Evolutionary conservation across 805 yeast species (phyloP), one percentile per base, ranked within the genome.

Genomic region (Myxozyma neotropica): DNA sequence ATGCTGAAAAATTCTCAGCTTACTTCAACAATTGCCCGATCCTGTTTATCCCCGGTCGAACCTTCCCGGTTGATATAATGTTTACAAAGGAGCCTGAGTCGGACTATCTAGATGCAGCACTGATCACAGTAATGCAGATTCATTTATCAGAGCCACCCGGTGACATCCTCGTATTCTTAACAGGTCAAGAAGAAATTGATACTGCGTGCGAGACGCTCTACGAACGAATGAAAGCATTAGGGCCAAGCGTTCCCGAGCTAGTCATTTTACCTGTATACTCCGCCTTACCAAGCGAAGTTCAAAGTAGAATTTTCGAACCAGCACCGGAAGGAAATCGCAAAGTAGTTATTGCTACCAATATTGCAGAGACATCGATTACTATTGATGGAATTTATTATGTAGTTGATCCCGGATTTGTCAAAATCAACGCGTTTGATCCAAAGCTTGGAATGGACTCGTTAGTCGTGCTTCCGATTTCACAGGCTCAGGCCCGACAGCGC

Each of bases 141-240:
- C 98, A 94, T 70, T 77, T 77, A 31, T 80, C 88, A 0, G 87
- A 86, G 58, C 77, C 78, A 0, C 75, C 81, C 1, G 96, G 97
- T 2, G 99, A 94, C 71, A 88, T 93, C 15, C 75, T 94, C 29
- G 95, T 93, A 1, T 93, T 93, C 72, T 74, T 93, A 51, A 94
- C 98, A 0, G 99, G 99, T 39, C 98, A 94, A 72, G 98, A 93
- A 57, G 99, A 93, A 69, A 94, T 94, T 59, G 98, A 94, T 68
- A 78, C 83, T 1, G 80, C 95, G 66, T 87, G 95, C 70, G 94
- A 89, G 69, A 81, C 84, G 1, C 72, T 92, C 10, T 79, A 75
- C 53, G 87, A 87, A 63, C 79, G 87, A 58, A 81, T 88, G 67
- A 83, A 86, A 50, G 76, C 78, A n/a, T 70, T 92, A 23, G 92